Conservation (phyloP, 169 alveolate genomes). For the Cryptosporidium meleagridis region DNA sequence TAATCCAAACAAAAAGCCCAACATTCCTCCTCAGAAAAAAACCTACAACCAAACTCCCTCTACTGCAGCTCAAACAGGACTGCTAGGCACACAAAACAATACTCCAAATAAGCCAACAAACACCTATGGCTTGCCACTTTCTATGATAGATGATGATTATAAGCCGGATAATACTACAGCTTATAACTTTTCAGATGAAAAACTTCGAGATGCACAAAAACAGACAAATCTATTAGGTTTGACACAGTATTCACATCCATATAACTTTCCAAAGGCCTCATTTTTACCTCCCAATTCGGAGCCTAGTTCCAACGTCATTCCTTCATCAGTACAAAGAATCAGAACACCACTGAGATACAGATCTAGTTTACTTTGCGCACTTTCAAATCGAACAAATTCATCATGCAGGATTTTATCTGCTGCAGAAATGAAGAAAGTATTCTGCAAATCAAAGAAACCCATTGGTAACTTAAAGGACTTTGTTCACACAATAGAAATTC, state of each 20-base stretch:
- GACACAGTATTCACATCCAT: slow-evolving; percentile 64
- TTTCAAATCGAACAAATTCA: slow-evolving; percentile 35
- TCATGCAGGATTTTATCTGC: slow-evolving; percentile 64
- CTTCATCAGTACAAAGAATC: slow-evolving; percentile 23
- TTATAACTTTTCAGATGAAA: not conserved
- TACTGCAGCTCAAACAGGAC: slow-evolving; percentile 29
- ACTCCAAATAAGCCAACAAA: slow-evolving; percentile 40
- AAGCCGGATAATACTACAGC: not conserved
- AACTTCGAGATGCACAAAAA: slow-evolving; percentile 21
- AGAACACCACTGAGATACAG: slow-evolving; percentile 70
- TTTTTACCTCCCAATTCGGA: slow-evolving; percentile 7
- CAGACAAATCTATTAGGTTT: not conserved
- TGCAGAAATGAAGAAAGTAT: slow-evolving; percentile 67
- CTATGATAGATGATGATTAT: slow-evolving; percentile 52
- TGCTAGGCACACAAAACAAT: slow-evolving; percentile 21
- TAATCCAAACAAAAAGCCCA: not conserved
- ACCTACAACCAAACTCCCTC: slow-evolving; percentile 11
- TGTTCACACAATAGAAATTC: slow-evolving; percentile 19
- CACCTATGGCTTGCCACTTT: slow-evolving; percentile 49
- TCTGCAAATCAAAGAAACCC: slow-evolving; percentile 56
- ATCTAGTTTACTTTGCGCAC: slow-evolving; percentile 40
- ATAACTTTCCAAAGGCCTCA: slow-evolving; percentile 16
- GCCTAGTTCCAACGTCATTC: not conserved
- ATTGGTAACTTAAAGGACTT: slow-evolving; percentile 50
- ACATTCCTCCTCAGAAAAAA: slow-evolving; percentile 35